Base-by-base conservation (phyloP, 208 protist genomes). In the Leishmania martiniquensis region DNA sequence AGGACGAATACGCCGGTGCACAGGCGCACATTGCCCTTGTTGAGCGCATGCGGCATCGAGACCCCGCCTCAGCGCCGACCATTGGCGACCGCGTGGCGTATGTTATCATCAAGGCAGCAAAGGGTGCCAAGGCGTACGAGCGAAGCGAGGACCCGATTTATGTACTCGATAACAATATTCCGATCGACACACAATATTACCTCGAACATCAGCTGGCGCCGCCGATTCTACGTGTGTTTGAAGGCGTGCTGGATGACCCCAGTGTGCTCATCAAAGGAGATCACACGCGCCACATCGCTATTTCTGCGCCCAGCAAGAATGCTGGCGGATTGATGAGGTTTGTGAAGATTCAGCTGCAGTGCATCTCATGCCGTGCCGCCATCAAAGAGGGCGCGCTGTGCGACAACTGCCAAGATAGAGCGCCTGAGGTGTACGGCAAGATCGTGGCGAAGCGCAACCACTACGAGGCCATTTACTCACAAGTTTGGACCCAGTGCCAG, bases 91-190 rank as follows among this genome's bases (percentile, higher is more conserved):
- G 95, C 34, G 89, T 96, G 22, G 91, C 93, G 5, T 96, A 97
- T 78, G 93, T 97, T 45, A 90, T 96, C 73, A 87, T 95, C 65
- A 92, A 95, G 42, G 90, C 91, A 2, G 86, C 88, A 0, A 94
- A 92, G 45, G 89, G 91, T 51, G 91, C 91, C 17, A 99, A 99
- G 78, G 97, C 97, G 22, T 99, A 99, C 83, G 99, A 99, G 78
- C 99, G 99, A 60, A 97, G 97, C n/a, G 99, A 99, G 91, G 99
- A 99, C 87, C 99, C 99, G 25, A 98, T 99, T 13, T 99, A 99
- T 76, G 92, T 95, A 4, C 82, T 97, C 39, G 92, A 95, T 17
- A 98, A 95, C 84, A 97, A 96, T 76, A 95, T 98, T 62, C 92
- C 90, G 7, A 95, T 96, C 44, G 91, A 96, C 85, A 91, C 89